Conservation (phyloP, 805 yeast species). For the Kluyveromyces starmeri region DNA sequence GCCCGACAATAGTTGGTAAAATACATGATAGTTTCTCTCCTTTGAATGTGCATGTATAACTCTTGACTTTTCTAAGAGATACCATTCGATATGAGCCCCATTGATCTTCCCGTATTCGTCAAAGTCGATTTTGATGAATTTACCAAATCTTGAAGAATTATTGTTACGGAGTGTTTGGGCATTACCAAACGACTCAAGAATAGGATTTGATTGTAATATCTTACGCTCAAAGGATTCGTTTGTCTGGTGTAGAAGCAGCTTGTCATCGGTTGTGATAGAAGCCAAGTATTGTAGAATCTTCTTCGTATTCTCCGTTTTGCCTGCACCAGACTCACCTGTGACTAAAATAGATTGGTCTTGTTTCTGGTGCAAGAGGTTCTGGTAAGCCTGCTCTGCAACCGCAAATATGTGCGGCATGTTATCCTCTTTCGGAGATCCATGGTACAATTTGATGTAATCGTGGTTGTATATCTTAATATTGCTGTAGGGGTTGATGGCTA, state of each 20-base stretch:
- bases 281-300: constrained; percentile 88
- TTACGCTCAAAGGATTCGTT: constrained; percentile 61
- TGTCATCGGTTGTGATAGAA: constrained; percentile 45
- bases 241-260: constrained; percentile 9
- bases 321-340: constrained; percentile 99
- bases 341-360: constrained; percentile 86
- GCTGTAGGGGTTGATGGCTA: constrained; percentile 90
- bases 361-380: constrained; percentile 56
- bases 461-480: constrained; percentile 60
- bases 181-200: constrained; percentile 92
- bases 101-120: constrained; percentile 51
- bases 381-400: constrained; percentile 76
- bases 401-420: constrained; percentile 85
- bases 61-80: constrained; percentile 85
- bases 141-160: constrained; percentile 95
- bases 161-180: constrained; percentile 91
- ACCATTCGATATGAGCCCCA: constrained; percentile 94
- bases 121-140: constrained; percentile 83
- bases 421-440: constrained; percentile 36
- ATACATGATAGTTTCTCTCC: constrained; percentile 91
- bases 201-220: constrained; percentile 90
- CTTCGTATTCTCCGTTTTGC: constrained; percentile 95
- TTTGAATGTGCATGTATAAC: constrained; percentile 64
- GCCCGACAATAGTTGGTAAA: constrained; percentile 78
- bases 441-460: constrained; percentile 49